phyloP scores from a whole-genome alignment of 345 rosid genomes.

The Sisymbrium irio region DNA sequence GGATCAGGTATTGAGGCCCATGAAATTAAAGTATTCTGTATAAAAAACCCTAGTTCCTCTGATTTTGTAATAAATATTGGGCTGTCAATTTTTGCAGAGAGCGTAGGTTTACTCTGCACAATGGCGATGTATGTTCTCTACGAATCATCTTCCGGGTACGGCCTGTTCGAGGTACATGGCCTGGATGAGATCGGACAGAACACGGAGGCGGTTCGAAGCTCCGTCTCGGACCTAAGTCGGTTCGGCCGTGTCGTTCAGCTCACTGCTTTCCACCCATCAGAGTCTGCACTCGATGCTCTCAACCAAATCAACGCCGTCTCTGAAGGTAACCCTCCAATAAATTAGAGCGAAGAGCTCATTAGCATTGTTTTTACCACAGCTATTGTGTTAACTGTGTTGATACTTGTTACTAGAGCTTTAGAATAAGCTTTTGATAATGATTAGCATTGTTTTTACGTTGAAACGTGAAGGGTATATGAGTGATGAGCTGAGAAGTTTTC shows the following conservation, averaged over 20 bases:
- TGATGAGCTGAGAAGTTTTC: constrained; percentile 77
- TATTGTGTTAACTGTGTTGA: no score
- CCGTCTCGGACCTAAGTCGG: constrained; percentile 65
- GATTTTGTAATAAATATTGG: neutral
- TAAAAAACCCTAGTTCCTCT: constrained; percentile 14
- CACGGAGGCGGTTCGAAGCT: constrained; percentile 74
- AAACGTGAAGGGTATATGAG: constrained; percentile 57
- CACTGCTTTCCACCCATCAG: constrained; percentile 58
- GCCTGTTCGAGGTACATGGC: constrained; percentile 53
- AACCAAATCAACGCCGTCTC: constrained; percentile 81
- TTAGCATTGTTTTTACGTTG: neutral
- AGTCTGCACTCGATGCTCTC: constrained; percentile 72
- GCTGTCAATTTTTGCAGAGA: neutral
- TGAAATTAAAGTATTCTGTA: no score
- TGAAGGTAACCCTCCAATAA: constrained; percentile 47
- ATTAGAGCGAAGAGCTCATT: no score
- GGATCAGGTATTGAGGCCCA: constrained; percentile 10
- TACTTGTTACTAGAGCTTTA: neutral
- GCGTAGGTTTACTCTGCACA: constrained; percentile 13
- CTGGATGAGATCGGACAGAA: constrained; percentile 83
- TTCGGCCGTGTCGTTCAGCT: constrained; percentile 82
- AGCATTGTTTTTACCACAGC: no score
- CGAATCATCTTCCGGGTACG: constrained; percentile 78
- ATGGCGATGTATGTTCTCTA: constrained; percentile 58
- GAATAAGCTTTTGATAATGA: neutral